Evolutionary conservation across 2,329 filamentous ascomycete species (phyloP).

Genomic region (Chrysosphaeria jannelii): DNA sequence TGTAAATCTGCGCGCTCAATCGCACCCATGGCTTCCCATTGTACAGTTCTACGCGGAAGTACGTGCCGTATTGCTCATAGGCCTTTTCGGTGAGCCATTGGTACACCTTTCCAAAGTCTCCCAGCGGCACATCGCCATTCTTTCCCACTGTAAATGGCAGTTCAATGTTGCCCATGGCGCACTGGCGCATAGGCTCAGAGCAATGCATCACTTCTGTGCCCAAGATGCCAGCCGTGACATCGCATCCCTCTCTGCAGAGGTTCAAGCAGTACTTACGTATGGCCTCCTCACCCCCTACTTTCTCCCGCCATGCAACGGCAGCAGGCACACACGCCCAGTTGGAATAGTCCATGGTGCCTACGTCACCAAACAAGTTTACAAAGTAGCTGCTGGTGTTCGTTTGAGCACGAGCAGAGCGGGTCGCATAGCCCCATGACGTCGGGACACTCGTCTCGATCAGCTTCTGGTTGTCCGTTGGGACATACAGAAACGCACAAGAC

Average conservation of each 20-base stretch:
- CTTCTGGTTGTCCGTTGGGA: slow-evolving; percentile 32
- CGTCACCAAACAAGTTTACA: slow-evolving; percentile 30
- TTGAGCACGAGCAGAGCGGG: slow-evolving; percentile 3
- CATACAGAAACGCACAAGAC: slow-evolving; percentile 37
- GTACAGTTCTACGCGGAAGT: slow-evolving; percentile 24
- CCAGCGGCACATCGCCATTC: slow-evolving; percentile 2
- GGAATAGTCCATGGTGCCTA: slow-evolving; percentile 32
- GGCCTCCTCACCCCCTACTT: slow-evolving; percentile 29
- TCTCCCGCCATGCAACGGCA: slow-evolving; percentile 28
- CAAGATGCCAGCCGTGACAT: slow-evolving; percentile 22
- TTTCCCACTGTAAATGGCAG: slow-evolving; percentile 15
- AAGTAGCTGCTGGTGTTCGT: slow-evolving; percentile 14
- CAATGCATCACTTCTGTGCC: slow-evolving; percentile 33
- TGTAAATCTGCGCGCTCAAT: slow-evolving; percentile 34
- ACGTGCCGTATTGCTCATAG: slow-evolving; percentile 19
- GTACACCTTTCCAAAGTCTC: slow-evolving; percentile 8
- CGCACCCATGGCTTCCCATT: slow-evolving; percentile 26
- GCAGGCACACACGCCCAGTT: slow-evolving; percentile 30
- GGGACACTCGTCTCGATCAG: slow-evolving; percentile 35
- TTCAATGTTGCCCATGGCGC: slow-evolving; percentile 30
- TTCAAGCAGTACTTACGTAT: slow-evolving; percentile 25
- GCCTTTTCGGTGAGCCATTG: slow-evolving; percentile 11
- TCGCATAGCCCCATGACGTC: slow-evolving; percentile 35
- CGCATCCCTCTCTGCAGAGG: slow-evolving; percentile 23
- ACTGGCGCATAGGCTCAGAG: slow-evolving; percentile 22